Conservation (phyloP, 2,329 filamentous ascomycete genomes). For the Colletotrichum sp. region DNA sequence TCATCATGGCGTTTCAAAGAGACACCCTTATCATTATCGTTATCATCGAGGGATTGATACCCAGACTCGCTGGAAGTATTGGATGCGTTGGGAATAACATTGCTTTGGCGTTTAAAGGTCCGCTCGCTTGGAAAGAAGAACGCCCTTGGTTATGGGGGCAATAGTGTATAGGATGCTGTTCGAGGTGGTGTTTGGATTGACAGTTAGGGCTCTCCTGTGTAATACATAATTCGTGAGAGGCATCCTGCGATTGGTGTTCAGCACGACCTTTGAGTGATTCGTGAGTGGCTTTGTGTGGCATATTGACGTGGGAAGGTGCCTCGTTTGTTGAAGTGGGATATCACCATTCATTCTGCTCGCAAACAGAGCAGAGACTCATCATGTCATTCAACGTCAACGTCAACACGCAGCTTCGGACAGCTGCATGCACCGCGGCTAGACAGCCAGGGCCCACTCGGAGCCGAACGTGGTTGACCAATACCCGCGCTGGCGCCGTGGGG, state of each 20-base stretch:
- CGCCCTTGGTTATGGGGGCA: not conserved
- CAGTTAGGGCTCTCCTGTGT: not conserved
- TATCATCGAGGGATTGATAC: constrained; percentile 15
- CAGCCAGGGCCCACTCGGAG: not conserved
- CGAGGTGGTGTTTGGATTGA: not conserved
- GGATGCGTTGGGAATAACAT: not conserved
- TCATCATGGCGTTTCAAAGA: constrained; percentile 2
- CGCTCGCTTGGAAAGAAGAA: not conserved
- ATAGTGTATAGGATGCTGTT: not conserved
- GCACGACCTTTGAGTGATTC: not conserved
- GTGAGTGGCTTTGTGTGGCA: not conserved
- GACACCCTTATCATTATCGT: not conserved
- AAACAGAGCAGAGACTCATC: not conserved
- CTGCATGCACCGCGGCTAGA: not conserved
- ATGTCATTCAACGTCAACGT: not conserved
- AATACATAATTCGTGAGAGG: constrained; percentile 11
- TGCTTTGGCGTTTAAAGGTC: constrained; percentile 5
- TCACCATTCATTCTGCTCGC: not conserved
- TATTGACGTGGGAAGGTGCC: not conserved
- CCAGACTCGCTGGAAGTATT: constrained; percentile 14
- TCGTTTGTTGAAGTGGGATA: not conserved
- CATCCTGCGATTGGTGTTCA: not conserved
- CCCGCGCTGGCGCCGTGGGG: not conserved
- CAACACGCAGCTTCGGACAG: not conserved
- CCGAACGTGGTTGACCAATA: not conserved